Conservation (phyloP, 495 filamentous ascomycete species). For the Penicillium cinerascens region DNA sequence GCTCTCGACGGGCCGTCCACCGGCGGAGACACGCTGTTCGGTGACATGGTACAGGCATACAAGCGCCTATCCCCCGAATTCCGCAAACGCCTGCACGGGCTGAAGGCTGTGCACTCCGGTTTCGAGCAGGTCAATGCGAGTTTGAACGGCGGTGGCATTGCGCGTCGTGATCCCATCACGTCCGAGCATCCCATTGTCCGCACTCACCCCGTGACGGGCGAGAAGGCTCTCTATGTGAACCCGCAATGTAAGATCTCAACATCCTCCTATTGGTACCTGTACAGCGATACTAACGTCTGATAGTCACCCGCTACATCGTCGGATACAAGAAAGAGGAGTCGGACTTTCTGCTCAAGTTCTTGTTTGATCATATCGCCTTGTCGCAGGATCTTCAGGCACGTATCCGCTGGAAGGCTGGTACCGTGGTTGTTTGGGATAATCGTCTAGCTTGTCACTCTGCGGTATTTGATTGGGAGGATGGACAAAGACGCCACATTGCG, state of each 20-base stretch:
- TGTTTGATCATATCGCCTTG: conserved; percentile 60
- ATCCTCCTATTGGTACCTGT: not conserved
- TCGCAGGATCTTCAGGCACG: conserved; percentile 57
- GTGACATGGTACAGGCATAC: conserved; percentile 55
- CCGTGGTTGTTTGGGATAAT: conserved; percentile 69
- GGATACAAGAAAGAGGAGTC: conserved; percentile 68
- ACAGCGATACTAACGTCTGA: not conserved
- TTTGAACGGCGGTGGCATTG: conserved; percentile 46
- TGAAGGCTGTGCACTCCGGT: conserved; percentile 58
- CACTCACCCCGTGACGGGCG: conserved; percentile 58
- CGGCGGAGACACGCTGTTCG: conserved; percentile 64
- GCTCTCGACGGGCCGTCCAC: conserved; percentile 55
- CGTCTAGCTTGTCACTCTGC: conserved; percentile 77
- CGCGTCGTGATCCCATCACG: conserved; percentile 51
- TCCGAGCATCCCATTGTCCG: conserved; percentile 59
- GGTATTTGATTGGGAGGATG: conserved; percentile 76
- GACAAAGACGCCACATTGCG: conserved; percentile 74
- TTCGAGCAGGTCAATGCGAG: conserved; percentile 51
- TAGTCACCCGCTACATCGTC: conserved; percentile 58
- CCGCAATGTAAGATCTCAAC: conserved; percentile 65
- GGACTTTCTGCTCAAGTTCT: conserved; percentile 60
- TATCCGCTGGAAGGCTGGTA: conserved; percentile 55
- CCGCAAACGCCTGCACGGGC: conserved; percentile 53
- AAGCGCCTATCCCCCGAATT: conserved; percentile 54
- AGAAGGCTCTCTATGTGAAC: conserved; percentile 85